A percentile compares a stretch with the other conserved stretches of the same genome.
phyloP scores from a whole-genome alignment of 1,284 basidiomycete genomes.

The Ustilago xerochloae region DNA sequence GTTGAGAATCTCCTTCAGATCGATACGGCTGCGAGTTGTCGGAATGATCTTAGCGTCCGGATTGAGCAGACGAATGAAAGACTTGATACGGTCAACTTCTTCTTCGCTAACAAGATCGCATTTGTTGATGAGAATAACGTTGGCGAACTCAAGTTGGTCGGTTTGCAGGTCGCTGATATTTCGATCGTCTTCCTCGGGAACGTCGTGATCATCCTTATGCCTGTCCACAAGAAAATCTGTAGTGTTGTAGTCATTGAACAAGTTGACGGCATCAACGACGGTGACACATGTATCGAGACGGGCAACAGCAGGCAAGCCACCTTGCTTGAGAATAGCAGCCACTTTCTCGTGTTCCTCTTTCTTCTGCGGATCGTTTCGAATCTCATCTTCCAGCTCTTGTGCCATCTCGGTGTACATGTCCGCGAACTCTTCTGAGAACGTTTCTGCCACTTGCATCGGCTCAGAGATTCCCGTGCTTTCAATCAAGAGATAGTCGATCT shows the following conservation, averaged over 20 bases:
- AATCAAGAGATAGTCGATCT: constrained; percentile 70
- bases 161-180: constrained; percentile 71
- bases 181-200: constrained; percentile 70
- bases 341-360: constrained; percentile 61
- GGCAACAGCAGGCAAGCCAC: constrained; percentile 69
- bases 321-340: constrained; percentile 69
- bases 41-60: constrained; percentile 69
- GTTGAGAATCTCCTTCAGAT: constrained; percentile 68
- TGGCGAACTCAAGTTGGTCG: constrained; percentile 70
- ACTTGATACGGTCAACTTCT: constrained; percentile 66
- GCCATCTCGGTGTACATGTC: constrained; percentile 66
- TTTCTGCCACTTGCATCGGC: constrained; percentile 70
- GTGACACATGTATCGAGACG: constrained; percentile 61
- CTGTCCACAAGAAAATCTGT: constrained; percentile 71
- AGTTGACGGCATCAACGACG: constrained; percentile 59
- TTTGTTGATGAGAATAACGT: constrained; percentile 71
- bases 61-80: constrained; percentile 69
- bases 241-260: constrained; percentile 70
- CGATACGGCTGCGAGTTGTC: constrained; percentile 66
- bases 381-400: constrained; percentile 48
- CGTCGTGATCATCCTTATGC: constrained; percentile 48
- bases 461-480: constrained; percentile 71
- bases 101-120: constrained; percentile 66
- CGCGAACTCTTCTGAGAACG: constrained; percentile 68
- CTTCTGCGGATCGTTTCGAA: constrained; percentile 50